A percentile compares a stretch with the other conserved stretches of the same genome.
phyloP scores from a whole-genome alignment of 1,284 basidiomycete species.

The Psilocybe mexicana region DNA sequence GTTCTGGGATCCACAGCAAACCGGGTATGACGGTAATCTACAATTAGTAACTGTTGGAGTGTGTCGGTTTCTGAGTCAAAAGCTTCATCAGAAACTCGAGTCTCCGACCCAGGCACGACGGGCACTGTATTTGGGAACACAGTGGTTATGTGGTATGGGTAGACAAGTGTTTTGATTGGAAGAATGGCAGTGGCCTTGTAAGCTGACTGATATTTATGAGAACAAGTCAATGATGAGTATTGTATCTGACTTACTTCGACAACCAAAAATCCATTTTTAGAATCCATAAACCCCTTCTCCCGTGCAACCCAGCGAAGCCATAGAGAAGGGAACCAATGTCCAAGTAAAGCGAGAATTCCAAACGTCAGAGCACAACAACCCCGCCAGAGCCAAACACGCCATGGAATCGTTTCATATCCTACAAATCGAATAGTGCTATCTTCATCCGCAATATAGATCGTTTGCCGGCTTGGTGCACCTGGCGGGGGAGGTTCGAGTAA shows the following conservation, averaged over 20 bases:
- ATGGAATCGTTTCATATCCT: conserved; percentile 77
- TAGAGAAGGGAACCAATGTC: conserved; percentile 90
- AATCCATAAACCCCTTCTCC: conserved; percentile 82
- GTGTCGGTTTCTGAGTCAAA: conserved; percentile 34
- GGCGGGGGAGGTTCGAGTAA: conserved; percentile 64
- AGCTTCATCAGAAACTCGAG: conserved; percentile 24
- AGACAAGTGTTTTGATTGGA: conserved; percentile 65
- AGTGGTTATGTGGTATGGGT: conserved; percentile 78
- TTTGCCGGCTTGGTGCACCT: conserved; percentile 83
- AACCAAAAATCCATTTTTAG: conserved; percentile 75
- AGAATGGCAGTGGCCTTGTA: conserved; percentile 82
- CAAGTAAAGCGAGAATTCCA: conserved; percentile 81
- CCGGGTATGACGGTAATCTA: conserved; percentile 88
- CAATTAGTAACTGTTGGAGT: conserved; percentile 55
- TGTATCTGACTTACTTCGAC: conserved; percentile 71
- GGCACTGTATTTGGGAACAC: conserved; percentile 59
- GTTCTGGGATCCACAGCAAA: conserved; percentile 87
- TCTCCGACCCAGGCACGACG: conserved; percentile 22
- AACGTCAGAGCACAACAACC: conserved; percentile 68
- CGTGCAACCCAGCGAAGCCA: conserved; percentile 89
- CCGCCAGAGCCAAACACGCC: conserved; percentile 75
- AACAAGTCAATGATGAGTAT: not conserved
- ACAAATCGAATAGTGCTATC: conserved; percentile 88
- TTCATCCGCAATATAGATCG: conserved; percentile 88
- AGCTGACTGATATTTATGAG: conserved; percentile 51